Base-by-base conservation (phyloP, 371 early-diverging fungal species). In the Rhizomucor pusillus region DNA sequence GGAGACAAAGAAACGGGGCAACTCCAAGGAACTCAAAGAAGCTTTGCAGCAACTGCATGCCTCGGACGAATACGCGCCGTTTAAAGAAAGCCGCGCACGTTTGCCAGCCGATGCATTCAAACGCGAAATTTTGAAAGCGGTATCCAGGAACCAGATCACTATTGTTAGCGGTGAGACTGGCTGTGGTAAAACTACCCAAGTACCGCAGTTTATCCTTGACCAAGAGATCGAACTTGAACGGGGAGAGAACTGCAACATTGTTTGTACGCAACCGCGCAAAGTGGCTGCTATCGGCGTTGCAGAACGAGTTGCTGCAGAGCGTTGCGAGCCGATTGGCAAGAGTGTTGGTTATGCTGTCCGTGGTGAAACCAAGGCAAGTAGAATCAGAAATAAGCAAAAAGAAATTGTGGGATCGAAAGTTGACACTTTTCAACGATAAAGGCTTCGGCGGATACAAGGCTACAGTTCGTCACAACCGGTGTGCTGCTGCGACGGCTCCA, bases 181-280 rank as follows among this genome's bases (percentile, higher is more conserved):
- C 52, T 86, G 91, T 67, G 90, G 90, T 68, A 90, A 90, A 49
- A 87, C 87, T 1, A 90, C 88, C 1, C 95, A 94, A 62, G 88
- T 97, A 2, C 97, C 97, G 18, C 96, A 98, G 62, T 92, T 90
- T 68, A 82, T 94, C 14, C 65, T 91, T 44, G 91, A 91, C 44
- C 79, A 81, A 16, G 87, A 85, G 50, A 89, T 87, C 47, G 69
- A 77, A 49, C 59, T 66, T 22, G 56, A 55, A 0, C 63, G 75
- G 20, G 82, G 82, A 16, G 69, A 78, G 24, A 56, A 57, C 0
- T 84, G 84, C 50, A 81, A 85, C 43, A 88, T 98, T 25, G 82
- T 92, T 13, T 89, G 95, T 75, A 97, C 99, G 0, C 97, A 97
- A 60, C 97, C 97, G 1, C 79, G 97, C 22, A 84, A 95, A 53